A percentile compares a stretch with the other conserved stretches of the same genome.
Evolutionary conservation across 441 rosid species (phyloP).

Genomic region (Theobroma grandiflorum): DNA sequence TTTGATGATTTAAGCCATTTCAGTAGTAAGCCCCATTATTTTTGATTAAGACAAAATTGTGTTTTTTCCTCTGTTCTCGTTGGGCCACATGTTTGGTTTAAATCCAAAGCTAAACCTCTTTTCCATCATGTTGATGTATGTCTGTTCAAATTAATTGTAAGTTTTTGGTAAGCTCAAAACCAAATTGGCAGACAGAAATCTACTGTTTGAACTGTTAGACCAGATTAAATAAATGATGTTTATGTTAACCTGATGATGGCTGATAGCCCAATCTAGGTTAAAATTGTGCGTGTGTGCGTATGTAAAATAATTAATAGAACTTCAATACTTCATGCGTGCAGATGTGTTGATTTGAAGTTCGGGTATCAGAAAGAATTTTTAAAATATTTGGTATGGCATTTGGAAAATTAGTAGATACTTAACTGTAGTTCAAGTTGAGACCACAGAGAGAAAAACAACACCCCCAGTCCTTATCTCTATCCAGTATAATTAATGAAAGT

Average conservation of each 20-base stretch:
- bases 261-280: too few species aligned
- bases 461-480: background rate
- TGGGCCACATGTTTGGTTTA: slow-evolving; percentile 1
- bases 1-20: slow-evolving; percentile 16
- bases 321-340: too few species aligned
- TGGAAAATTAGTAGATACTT: background rate
- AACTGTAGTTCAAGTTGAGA: background rate
- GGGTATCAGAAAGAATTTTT: background rate
- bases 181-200: too few species aligned
- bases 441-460: background rate
- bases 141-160: background rate
- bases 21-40: background rate
- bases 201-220: too few species aligned
- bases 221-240: too few species aligned
- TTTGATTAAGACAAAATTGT: background rate
- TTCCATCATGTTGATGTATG: background rate
- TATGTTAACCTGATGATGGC: too few species aligned
- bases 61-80: background rate
- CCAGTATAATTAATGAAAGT: background rate
- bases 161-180: too few species aligned
- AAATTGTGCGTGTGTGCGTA: too few species aligned
- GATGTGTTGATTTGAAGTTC: too few species aligned
- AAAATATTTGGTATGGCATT: background rate
- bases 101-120: background rate
- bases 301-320: too few species aligned